Evolutionary conservation across 106 monocot species (phyloP).

Genomic region (Narthecium ossifragum): DNA sequence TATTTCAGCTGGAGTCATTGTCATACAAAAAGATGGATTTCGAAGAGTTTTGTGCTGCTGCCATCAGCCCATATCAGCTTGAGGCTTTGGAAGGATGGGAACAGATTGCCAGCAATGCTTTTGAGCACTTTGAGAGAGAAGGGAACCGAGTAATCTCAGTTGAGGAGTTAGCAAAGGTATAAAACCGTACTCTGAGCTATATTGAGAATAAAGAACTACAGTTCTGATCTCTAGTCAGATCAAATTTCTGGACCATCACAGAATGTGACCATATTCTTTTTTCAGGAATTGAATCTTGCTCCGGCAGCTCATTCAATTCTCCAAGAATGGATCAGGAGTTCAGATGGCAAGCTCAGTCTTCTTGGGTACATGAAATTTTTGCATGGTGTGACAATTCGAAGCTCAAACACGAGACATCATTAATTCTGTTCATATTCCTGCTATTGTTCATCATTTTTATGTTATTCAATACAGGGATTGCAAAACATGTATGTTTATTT

Average conservation of each 20-base stretch:
- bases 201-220: no score
- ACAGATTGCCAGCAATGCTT: constrained; percentile 73
- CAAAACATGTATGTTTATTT: no score
- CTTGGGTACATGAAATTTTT: constrained; percentile 95
- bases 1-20: constrained; percentile 50
- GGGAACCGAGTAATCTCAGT: constrained; percentile 84
- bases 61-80: constrained; percentile 90
- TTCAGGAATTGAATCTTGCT: constrained; percentile 87
- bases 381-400: constrained; percentile 79
- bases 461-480: not conserved
- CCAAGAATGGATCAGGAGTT: constrained; percentile 80
- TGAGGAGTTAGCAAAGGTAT: constrained; percentile 83
- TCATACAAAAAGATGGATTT: constrained; percentile 58
- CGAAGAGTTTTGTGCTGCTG: constrained; percentile 87
- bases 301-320: constrained; percentile 48
- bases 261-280: no score
- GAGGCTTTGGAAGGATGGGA: constrained; percentile 95
- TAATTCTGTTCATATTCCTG: constrained; percentile 14
- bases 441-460: constrained; percentile 9
- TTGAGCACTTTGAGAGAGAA: constrained; percentile 74
- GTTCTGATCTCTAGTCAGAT: no score
- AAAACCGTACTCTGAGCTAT: no score
- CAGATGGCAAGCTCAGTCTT: constrained; percentile 82
- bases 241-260: no score
- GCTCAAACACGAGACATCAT: constrained; percentile 45